Evolutionary conservation across 257 asterid species (phyloP), one percentile per base, ranked within the genome.

Genomic region (Galeopsis tetrahit): DNA sequence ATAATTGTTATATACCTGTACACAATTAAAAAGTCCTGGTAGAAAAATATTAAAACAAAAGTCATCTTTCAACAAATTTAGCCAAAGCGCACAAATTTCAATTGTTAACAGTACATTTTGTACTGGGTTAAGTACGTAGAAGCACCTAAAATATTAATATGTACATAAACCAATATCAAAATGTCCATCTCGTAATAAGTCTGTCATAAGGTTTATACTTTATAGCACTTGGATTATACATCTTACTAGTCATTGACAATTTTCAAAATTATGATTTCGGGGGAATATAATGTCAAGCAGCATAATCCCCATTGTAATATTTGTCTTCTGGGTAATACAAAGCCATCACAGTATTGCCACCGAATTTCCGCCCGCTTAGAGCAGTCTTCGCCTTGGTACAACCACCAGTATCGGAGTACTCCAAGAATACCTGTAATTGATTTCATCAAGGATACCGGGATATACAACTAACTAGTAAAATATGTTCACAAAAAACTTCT

Each of bases 311-410:
- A 5, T 49, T 77, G 15, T 83, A 74, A 74, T 75, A 87, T 75
- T 82, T 83, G 68, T 85, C 93, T 80, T 87, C 93, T 28, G 93
- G 89, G 66, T 82, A 87, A 77, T 81, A 87, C 36, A 82, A 57
- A 56, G 89, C 89, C 59, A 73, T 66, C 62, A 83, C 90, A 1
- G 83, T 75, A 52, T 83, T 87, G 70, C 93, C 93, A 68, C 93
- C 90, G 11, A 87, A 87, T 83, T 82, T 87, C 78, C 93, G 58
- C 56, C 93, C 93, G 33, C 79, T 75, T 63, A 87, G 93, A 4
- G 89, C 85, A 3, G 71, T 74, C 70, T 81, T 85, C 6, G 93
- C 93, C 70, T 80, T 87, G 60, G 73, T 68, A 72, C 90, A 87
- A 43, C 86, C 90, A 15, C 56, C 73, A 59, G 80, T 49, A 65